phyloP scores from a whole-genome alignment of 139 green algal species.

The Desmodesmus armatus region DNA sequence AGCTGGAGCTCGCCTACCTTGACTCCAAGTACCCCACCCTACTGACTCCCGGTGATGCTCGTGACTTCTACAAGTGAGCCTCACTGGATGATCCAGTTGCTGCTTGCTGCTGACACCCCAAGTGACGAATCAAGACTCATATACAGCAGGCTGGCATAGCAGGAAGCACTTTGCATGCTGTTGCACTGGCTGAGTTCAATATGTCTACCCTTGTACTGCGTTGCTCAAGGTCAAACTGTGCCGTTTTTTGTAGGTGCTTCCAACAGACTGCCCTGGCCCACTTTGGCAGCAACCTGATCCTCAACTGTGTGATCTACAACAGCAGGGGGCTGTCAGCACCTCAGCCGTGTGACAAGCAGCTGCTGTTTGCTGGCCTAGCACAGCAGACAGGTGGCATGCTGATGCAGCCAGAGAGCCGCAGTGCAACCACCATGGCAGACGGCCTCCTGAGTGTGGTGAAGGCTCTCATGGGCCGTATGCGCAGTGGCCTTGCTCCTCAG shows the following conservation, averaged over 20 bases:
- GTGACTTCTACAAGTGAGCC: background rate
- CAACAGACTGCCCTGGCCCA: background rate
- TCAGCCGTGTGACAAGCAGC: background rate
- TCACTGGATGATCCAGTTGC: too few relatives aligned
- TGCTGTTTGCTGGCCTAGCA: background rate
- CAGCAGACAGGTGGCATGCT: constrained; percentile 37
- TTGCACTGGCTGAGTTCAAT: too few relatives aligned
- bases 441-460: constrained; percentile 3
- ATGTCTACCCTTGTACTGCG: too few relatives aligned
- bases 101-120: too few relatives aligned
- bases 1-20: background rate
- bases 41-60: background rate
- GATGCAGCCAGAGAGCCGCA: background rate
- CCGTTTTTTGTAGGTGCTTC: too few relatives aligned
- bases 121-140: too few relatives aligned
- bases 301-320: constrained; percentile 32
- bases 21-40: background rate
- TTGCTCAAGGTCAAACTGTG: too few relatives aligned
- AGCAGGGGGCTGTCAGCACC: background rate
- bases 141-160: too few relatives aligned
- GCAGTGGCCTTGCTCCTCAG: background rate
- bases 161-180: too few relatives aligned
- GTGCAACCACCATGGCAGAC: background rate
- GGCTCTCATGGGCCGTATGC: background rate
- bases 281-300: constrained; percentile 19